Percentiles rank a stretch among this genome's conserved stretches.
Evolutionary conservation across 108 stramenopile genomes (phyloP).

Genomic region (Conticribra weissflogii): DNA sequence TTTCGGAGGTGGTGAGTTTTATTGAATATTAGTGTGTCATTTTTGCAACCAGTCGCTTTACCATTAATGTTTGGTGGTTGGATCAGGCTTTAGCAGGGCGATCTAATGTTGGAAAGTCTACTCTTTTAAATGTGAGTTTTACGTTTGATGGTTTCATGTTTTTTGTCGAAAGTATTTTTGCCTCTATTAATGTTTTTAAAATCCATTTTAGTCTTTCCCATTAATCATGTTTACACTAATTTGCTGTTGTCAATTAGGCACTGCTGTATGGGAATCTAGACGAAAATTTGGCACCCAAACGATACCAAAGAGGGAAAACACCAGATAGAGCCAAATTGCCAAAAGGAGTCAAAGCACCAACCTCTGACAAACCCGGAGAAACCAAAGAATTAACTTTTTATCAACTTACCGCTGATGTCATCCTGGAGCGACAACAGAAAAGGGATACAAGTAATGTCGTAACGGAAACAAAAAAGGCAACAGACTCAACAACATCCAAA

Average conservation of each 20-base stretch:
- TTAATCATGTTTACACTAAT: not conserved
- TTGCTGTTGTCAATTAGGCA: constrained; percentile 11
- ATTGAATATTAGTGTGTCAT: not conserved
- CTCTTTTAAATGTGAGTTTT: constrained; percentile 57
- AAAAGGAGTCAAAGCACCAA: constrained; percentile 73
- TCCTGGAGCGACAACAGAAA: constrained; percentile 8
- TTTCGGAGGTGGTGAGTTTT: constrained; percentile 48
- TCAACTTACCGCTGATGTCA: constrained; percentile 59
- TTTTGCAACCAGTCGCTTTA: not conserved
- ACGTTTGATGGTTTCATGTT: too few relatives aligned
- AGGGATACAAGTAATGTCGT: constrained; percentile 1
- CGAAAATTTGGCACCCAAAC: constrained; percentile 23
- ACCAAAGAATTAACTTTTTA: constrained; percentile 77
- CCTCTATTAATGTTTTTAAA: not conserved
- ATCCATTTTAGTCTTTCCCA: not conserved
- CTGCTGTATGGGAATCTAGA: constrained; percentile 68
- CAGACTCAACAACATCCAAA: constrained; percentile 1
- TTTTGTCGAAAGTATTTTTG: too few relatives aligned
- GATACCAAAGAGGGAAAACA: constrained; percentile 35
- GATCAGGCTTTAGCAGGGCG: constrained; percentile 71
- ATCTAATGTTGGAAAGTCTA: constrained; percentile 85
- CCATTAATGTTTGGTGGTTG: not conserved
- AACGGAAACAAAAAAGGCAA: constrained; percentile 8
- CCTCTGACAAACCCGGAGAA: constrained; percentile 73
- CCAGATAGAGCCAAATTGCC: constrained; percentile 60